A percentile compares a stretch with the other conserved stretches of the same genome.
Conservation (phyloP, 257 asterid species). For the Primulina eburnea region DNA sequence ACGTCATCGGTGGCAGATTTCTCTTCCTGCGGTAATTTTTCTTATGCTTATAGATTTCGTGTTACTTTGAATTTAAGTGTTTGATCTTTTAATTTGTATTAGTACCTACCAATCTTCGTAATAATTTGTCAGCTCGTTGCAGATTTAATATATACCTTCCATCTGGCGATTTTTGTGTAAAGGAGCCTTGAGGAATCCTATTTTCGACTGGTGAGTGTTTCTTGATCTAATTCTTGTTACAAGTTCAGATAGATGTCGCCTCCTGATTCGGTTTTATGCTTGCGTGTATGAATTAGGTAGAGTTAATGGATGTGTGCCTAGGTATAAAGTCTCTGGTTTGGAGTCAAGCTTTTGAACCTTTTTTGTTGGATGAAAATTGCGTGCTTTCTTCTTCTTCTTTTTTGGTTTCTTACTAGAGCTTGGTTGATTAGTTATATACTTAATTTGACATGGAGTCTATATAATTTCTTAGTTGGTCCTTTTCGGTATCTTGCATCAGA, state of each 20-base stretch:
- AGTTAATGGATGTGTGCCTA: background rate
- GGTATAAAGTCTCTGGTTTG: background rate
- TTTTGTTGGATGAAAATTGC: too few species aligned
- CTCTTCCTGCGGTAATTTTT: background rate
- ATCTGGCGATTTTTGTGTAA: background rate
- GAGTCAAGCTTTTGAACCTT: too few species aligned
- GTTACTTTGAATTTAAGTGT: background rate
- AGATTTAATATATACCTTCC: background rate
- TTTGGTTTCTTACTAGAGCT: background rate
- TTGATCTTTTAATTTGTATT: background rate
- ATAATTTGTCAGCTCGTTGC: constrained; percentile 4
- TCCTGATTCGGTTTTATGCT: background rate
- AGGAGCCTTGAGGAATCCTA: background rate
- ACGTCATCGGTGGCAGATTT: background rate
- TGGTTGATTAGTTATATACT: background rate
- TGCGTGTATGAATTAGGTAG: background rate
- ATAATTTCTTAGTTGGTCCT: too few species aligned
- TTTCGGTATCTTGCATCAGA: too few species aligned
- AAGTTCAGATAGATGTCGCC: background rate
- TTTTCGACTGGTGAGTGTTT: constrained; percentile 1
- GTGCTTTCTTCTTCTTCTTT: too few species aligned
- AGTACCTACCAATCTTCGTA: background rate
- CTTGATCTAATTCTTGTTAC: background rate
- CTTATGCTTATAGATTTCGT: background rate
- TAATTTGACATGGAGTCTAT: background rate